Evolutionary conservation across 2,329 filamentous ascomycete species (phyloP).

Genomic region (Pyricularia grisea): DNA sequence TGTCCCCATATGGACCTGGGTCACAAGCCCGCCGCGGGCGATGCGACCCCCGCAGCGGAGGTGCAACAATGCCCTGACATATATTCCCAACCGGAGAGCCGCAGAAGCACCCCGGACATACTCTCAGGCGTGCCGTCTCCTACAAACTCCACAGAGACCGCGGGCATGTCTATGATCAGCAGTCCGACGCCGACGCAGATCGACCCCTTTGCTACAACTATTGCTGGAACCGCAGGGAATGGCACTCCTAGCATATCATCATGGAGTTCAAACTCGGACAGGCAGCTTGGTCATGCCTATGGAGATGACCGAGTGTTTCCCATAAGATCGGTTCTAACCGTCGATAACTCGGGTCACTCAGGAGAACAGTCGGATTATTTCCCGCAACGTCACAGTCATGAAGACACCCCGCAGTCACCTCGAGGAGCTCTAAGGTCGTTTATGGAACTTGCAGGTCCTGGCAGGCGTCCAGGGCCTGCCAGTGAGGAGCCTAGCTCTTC

Average conservation of each 20-base stretch:
- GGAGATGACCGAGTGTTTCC: conserved; percentile 59
- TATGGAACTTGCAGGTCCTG: conserved; percentile 16
- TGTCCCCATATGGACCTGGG: conserved; percentile 3
- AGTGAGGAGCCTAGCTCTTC: conserved; percentile 10
- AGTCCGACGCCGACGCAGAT: conserved; percentile 4
- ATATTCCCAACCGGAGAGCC: not conserved
- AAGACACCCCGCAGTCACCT: not conserved
- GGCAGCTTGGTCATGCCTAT: conserved; percentile 23
- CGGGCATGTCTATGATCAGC: not conserved
- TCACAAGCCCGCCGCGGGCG: not conserved
- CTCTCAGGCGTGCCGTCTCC: not conserved
- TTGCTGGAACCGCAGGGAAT: not conserved
- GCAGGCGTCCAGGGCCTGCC: conserved; percentile 9
- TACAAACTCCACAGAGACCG: not conserved
- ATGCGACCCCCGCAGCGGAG: not conserved
- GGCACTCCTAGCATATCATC: conserved; percentile 22
- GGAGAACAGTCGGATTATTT: conserved; percentile 27
- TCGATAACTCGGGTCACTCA: conserved; percentile 42
- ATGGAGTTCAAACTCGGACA: conserved; percentile 32
- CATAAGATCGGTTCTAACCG: conserved; percentile 69
- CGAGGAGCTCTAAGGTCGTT: conserved; percentile 12
- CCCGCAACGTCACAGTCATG: conserved; percentile 16
- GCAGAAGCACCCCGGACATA: not conserved
- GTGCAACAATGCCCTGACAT: not conserved
- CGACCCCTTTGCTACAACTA: not conserved